Evolutionary conservation across 352 stramenopile genomes (phyloP), one percentile per base, ranked within the genome.

Genomic region (Elongisporangium anandrum): DNA sequence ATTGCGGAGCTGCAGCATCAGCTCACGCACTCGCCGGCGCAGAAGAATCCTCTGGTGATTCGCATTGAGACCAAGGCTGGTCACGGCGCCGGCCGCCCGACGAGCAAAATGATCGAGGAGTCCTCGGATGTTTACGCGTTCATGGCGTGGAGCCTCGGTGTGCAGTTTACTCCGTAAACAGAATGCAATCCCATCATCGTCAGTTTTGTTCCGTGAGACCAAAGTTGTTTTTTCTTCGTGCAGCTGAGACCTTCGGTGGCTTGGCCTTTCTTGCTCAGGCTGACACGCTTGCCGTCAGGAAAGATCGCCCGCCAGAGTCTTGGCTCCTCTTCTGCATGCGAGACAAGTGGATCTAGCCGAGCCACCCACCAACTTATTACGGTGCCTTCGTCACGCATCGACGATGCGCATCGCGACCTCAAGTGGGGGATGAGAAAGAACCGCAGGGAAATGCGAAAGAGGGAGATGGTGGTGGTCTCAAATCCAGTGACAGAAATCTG

Each of bases 1-100:
- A 90, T 91, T 58, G 84, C 90, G 10, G 82, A 92, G 67, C 64
- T 97, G 58, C 90, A 97, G 70, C 65, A 94, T 57, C 66, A 85
- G 39, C 76, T 95, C 8, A 87, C 85, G 10, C 58, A 56, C 23
- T 77, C 74, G 17, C 52, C 71, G 41, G 54, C 68, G 4, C 87
- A 96, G 63, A 87, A 66, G 24, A 95, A 95, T 65, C 90, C 90
- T 57, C 60, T 97, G 21, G 50, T 97, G 6, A 96, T 96, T 59
- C 82, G 88, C 48, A 96, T 97, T 57, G 88, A 97, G 53, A 92
- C 83, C 16, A 92, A 96, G 68, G 88, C 83, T 38, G 89, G 90
- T 21, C 90, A 97, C 65, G 90, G 88, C 53, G 85, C 87, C 45
- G 90, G 90, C 34, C 96, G 96, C 59, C 90, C 90, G 3, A 96